Evolutionary conservation across 2,329 filamentous ascomycete genomes (phyloP), one percentile per base, ranked within the genome.

Genomic region (Sarocladium brachiariae): DNA sequence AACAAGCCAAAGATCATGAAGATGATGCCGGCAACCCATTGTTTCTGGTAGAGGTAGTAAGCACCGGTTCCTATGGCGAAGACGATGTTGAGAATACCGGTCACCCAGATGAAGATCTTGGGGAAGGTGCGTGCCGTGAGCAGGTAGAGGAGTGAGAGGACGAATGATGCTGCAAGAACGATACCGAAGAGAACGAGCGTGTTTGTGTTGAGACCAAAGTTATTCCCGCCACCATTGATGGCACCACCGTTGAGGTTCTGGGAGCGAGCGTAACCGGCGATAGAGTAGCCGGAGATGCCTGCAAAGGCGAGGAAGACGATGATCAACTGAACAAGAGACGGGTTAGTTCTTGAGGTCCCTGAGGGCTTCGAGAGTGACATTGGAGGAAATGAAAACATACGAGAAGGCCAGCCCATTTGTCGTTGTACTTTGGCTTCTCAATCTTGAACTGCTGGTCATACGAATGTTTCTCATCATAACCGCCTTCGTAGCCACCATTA

Each of bases 41-140:
- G 88, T 52, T 78, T 78, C 38, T 81, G 75, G 53, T 77, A 83
- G 39, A 96, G 80, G 74, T 95, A 95, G 68, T 90, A 95, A 49
- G 92, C 83, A 9, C 88, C 89, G 0, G 89, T 95, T 1, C 80
- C 91, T n/a, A 96, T 72, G 1, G 88, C 89, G 59, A 89, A 85
- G 50, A 86, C 71, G 59, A 96, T 86, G 66, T 96, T 95, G 51
- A 95, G 73, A 49, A 96, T 92, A 11, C 89, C 89, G 0, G 90
- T 95, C 34, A 90, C 80, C 88, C 89, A 96, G 63, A 96, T 95
- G 58, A 96, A 90, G 62, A 89, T 81, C 69, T 93, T 95, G 3
- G 91, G 90, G 57, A 92, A 92, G 43, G 79, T 70, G 51, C 89
- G 81, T 6, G 88, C 87, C 2, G 84, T 66, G 67, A 82, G 81